These are phyloP conservation scores for Candida peoriensis DNA, from an alignment of 805 yeast species.

Conservation along the genomic window DNA sequence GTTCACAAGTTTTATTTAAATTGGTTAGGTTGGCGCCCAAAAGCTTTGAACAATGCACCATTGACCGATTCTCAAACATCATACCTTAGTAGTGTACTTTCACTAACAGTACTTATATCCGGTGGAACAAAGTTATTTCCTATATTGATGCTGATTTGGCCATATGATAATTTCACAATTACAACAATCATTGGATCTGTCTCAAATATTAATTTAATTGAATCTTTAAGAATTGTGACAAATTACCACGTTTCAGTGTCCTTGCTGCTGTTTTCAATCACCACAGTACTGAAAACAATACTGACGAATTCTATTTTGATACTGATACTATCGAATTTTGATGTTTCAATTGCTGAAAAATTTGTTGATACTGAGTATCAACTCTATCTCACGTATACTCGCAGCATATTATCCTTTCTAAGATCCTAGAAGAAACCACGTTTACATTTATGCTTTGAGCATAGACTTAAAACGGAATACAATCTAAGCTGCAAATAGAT, in stretches of 20 bases:
- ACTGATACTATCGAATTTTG: constrained; percentile 10
- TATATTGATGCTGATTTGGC: constrained; percentile 93
- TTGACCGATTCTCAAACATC: constrained; percentile 2
- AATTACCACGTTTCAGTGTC: constrained; percentile 17
- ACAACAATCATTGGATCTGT: constrained; percentile 54
- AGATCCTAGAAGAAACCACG: too few relatives aligned
- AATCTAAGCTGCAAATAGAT: too few relatives aligned
- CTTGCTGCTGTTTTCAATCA: constrained; percentile 7
- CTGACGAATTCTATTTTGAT: constrained; percentile 14
- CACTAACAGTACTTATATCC: constrained; percentile 69
- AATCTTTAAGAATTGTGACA: constrained; percentile 49
- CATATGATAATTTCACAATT: constrained; percentile 77
- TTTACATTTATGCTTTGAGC: too few relatives aligned
- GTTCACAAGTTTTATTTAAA: constrained; percentile 27
- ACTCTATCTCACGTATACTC: too few relatives aligned
- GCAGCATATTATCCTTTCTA: too few relatives aligned
- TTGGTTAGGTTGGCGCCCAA: constrained; percentile 26
- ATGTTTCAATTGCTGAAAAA: constrained; percentile 35
- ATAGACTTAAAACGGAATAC: too few relatives aligned
- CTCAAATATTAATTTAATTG: constrained; percentile 59
- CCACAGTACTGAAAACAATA: constrained; percentile 7
- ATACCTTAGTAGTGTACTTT: constrained; percentile 38
- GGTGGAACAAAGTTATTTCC: constrained; percentile 83
- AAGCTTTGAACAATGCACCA: constrained; percentile 13
- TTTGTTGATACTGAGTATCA: constrained; percentile 29